Conservation (phyloP, 768 basidiomycete genomes). For the Neoboletus brunneissimus region DNA sequence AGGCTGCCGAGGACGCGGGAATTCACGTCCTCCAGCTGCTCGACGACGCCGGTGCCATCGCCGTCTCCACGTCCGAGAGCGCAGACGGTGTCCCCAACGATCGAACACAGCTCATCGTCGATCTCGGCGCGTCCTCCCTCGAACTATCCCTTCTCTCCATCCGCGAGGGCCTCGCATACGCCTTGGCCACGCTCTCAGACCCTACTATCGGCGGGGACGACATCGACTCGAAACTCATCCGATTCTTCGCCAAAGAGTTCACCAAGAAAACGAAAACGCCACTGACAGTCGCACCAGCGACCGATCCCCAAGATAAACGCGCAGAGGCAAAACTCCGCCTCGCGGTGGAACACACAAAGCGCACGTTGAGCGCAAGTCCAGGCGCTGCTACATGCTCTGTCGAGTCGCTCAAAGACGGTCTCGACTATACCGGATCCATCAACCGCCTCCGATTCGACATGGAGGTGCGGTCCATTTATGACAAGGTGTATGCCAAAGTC, state of each 20-base stretch:
- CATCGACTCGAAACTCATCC: constrained; percentile 80
- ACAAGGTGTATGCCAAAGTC: constrained; percentile 49
- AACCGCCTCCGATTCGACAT: constrained; percentile 58
- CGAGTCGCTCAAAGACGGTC: constrained; percentile 90
- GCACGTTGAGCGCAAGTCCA: constrained; percentile 82
- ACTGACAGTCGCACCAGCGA: constrained; percentile 60
- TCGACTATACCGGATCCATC: constrained; percentile 80
- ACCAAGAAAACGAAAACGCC: constrained; percentile 90
- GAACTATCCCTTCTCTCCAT: constrained; percentile 68
- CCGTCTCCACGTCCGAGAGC: constrained; percentile 51
- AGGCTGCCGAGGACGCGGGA: constrained; percentile 77
- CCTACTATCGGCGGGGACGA: constrained; percentile 57
- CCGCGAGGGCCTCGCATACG: constrained; percentile 69
- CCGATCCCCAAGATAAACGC: constrained; percentile 63
- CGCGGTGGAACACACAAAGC: constrained; percentile 92
- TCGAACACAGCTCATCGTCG: constrained; percentile 77
- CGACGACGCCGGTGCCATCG: constrained; percentile 78
- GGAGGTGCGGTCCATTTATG: constrained; percentile 59
- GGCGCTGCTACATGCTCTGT: constrained; percentile 90
- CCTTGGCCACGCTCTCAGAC: constrained; percentile 52
- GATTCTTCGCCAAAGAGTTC: constrained; percentile 93
- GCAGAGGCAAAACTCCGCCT: constrained; percentile 92
- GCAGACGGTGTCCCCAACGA: constrained; percentile 46
- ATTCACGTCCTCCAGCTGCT: constrained; percentile 82
- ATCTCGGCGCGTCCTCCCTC: constrained; percentile 75